These are phyloP conservation scores for Elaeis oleifera DNA, from an alignment of 202 grass and related monocot species.

Conservation along the genomic window DNA sequence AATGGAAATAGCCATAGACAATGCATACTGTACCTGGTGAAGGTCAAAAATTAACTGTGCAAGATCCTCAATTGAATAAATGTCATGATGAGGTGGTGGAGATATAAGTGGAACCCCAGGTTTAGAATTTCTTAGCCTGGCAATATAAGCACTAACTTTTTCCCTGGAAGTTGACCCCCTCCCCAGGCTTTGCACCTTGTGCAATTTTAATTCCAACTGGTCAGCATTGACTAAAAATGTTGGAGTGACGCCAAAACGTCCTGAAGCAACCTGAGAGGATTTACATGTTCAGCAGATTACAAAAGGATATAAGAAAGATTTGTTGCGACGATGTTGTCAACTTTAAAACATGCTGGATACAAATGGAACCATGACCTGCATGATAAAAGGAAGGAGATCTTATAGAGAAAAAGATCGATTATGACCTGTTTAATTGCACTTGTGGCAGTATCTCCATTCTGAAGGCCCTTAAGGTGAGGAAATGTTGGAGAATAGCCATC, in stretches of 20 bases:
- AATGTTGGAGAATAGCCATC: conserved; percentile 99
- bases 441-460: conserved; percentile 98
- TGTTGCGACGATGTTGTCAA: too few species aligned
- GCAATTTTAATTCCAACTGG: conserved; percentile 99
- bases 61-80: conserved; percentile 99
- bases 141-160: conserved; percentile 99
- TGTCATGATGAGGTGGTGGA: conserved; percentile 97
- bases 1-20: too few species aligned
- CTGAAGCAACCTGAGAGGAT: conserved; percentile 86
- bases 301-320: too few species aligned
- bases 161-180: conserved; percentile 95
- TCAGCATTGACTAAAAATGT: conserved; percentile 93
- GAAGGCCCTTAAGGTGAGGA: conserved; percentile 97
- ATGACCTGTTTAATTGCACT: conserved; percentile 98
- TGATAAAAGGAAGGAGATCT: not conserved
- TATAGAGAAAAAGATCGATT: conserved; percentile 3
- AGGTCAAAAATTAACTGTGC: conserved; percentile 99
- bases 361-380: too few species aligned
- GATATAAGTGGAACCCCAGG: conserved; percentile 99
- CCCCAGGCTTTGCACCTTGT: conserved; percentile 98
- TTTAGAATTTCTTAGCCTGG: conserved; percentile 91
- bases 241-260: conserved; percentile 97
- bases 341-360: too few species aligned
- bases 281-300: too few species aligned
- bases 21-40: conserved; percentile 65